phyloP scores from a whole-genome alignment of 352 stramenopile species.

The Phytophthora lateralis region DNA sequence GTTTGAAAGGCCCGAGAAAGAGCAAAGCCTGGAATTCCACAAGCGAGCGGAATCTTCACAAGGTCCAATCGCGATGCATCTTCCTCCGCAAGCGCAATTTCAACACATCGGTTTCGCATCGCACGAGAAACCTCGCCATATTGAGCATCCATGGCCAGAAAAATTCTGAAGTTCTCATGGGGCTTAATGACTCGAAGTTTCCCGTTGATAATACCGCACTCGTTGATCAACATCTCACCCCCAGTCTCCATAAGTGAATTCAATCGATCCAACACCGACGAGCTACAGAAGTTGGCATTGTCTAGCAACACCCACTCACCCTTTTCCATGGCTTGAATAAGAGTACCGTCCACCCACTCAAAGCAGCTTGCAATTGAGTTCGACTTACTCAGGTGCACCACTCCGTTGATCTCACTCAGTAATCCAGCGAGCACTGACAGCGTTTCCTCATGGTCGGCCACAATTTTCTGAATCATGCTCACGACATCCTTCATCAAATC shows the following conservation, averaged over 20 bases:
- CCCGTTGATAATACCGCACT: conserved; percentile 95
- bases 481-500: conserved; percentile 62
- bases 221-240: conserved; percentile 98
- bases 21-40: conserved; percentile 69
- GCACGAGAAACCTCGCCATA: conserved; percentile 98
- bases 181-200: conserved; percentile 94
- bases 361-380: conserved; percentile 89
- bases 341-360: conserved; percentile 98
- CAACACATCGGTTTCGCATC: conserved; percentile 99
- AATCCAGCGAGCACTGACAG: conserved; percentile 22
- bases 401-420: conserved; percentile 34
- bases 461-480: conserved; percentile 31
- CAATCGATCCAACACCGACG: conserved; percentile 99
- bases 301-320: conserved; percentile 99
- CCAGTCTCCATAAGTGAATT: conserved; percentile 99
- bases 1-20: conserved; percentile 68
- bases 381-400: conserved; percentile 69
- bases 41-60: conserved; percentile 60
- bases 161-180: conserved; percentile 98
- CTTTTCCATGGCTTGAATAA: conserved; percentile 97
- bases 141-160: conserved; percentile 97
- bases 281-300: conserved; percentile 99
- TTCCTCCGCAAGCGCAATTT: conserved; percentile 86
- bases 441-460: conserved; percentile 8
- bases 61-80: conserved; percentile 68